Percentiles rank a stretch among this genome's conserved stretches.
phyloP scores from a whole-genome alignment of 768 basidiomycete genomes.

The Lactarius psammicola region DNA sequence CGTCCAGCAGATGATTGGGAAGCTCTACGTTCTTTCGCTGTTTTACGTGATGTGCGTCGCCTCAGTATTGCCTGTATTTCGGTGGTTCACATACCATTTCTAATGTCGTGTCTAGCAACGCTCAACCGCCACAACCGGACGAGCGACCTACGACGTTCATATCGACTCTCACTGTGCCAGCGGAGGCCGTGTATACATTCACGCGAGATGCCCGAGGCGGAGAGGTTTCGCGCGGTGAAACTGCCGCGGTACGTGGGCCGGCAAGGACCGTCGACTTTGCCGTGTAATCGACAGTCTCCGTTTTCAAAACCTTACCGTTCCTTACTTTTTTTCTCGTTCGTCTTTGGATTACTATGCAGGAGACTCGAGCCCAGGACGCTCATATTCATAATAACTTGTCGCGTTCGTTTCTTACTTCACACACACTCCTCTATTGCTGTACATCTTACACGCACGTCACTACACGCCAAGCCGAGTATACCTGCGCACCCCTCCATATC shows the following conservation, averaged over 20 bases:
- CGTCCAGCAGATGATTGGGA: constrained; percentile 10
- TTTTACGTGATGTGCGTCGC: constrained; percentile 16
- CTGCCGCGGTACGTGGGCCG: too few species aligned
- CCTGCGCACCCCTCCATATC: not conserved
- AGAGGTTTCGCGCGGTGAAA: not conserved
- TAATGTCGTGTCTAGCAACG: constrained; percentile 7
- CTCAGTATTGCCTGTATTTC: not conserved
- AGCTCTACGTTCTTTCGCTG: constrained; percentile 24
- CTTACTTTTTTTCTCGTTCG: not conserved
- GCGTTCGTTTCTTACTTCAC: not conserved
- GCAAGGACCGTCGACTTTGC: not conserved
- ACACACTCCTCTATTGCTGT: not conserved
- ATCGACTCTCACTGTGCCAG: constrained; percentile 12
- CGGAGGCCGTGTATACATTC: not conserved
- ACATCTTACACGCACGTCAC: not conserved
- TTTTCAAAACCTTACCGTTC: not conserved
- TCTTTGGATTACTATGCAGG: not conserved
- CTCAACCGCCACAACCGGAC: not conserved
- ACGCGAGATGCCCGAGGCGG: not conserved
- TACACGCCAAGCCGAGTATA: not conserved
- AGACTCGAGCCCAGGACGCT: not conserved
- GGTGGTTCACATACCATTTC: not conserved
- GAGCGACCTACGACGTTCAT: not conserved
- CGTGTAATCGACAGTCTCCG: not conserved
- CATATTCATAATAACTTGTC: too few species aligned